Evolutionary conservation across 164 flowering plant species (phyloP), one percentile per base, ranked within the genome.

Genomic region (Sedum album): DNA sequence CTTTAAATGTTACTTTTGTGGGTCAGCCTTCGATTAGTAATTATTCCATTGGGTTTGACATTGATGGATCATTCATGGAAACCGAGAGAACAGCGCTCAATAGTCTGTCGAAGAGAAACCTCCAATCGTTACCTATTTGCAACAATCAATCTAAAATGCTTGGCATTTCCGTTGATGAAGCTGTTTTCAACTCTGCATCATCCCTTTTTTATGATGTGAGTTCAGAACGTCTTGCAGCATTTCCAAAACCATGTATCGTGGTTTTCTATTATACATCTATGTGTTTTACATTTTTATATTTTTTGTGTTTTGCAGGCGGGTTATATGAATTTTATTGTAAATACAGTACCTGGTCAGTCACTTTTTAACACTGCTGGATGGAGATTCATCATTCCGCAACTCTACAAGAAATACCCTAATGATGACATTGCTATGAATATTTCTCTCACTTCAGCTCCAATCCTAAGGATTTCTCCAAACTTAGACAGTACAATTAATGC

Each of bases 361-460:
- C 82, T 90, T 68, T 68, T 94, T 67, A 94, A 91, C 80, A 94
- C 99, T 53, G 96, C 93, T 74, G 84, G 86, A 65, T 94, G 97
- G 97, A 88, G 83, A 79, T 87, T 75, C 72, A 80, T 94, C 65
- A 70, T 94, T 77, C 99, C 99, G 67, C 88, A 86, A 74, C 79
- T 94, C 66, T 94, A 90, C 88, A 86, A 72, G 82, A 81, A 80
- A 72, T 94, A 87, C 71, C 99, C 99, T 39, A 90, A 91, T 71
- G 84, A 86, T 74, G 86, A 90, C 57, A 87, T 94, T 91, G 79
- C 76, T 73, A 76, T 91, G 80, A 88, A 90, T 70, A 73, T 94
- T 61, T 73, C 96, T 69, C 69, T 90, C n/a, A 72, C 88, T 70
- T 81, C 91, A 70, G 85, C 96, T 65, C 97, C 97, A 25, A 57